These are phyloP conservation scores for Tylopilus vinaceipallidus DNA, from an alignment of 768 basidiomycete genomes.

Conservation along the genomic window DNA sequence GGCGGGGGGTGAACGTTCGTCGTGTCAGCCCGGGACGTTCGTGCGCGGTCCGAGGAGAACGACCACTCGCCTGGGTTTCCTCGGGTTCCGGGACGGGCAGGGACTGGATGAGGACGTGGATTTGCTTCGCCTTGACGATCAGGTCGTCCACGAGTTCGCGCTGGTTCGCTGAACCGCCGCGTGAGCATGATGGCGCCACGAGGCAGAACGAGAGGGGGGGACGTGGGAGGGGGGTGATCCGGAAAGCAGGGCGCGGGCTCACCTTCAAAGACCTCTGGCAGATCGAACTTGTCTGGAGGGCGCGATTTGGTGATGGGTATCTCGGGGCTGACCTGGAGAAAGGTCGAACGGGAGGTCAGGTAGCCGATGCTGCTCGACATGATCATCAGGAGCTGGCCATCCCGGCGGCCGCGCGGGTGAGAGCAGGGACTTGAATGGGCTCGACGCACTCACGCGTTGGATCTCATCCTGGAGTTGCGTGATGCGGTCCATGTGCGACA, in stretches of 20 bases:
- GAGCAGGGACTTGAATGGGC: not conserved
- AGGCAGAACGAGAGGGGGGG: not conserved
- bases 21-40: not conserved
- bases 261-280: constrained; percentile 78
- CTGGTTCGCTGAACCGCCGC: constrained; percentile 60
- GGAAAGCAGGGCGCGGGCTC: not conserved
- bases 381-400: constrained; percentile 82
- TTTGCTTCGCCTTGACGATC: constrained; percentile 83
- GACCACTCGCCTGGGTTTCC: constrained; percentile 56
- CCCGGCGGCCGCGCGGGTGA: too few relatives aligned
- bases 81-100: constrained; percentile 79
- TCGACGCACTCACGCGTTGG: constrained; percentile 57
- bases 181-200: not conserved
- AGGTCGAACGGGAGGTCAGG: constrained; percentile 72
- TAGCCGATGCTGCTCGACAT: constrained; percentile 84
- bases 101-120: constrained; percentile 79
- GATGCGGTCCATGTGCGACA: constrained; percentile 93
- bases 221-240: not conserved
- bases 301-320: constrained; percentile 85
- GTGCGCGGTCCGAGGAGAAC: rapidly evolving
- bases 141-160: constrained; percentile 83
- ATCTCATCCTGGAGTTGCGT: constrained; percentile 95
- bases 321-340: constrained; percentile 72
- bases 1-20: not conserved
- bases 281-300: constrained; percentile 67